Base-by-base conservation (phyloP, 225 moss, liverwort and hornwort species). In the Lunularia cruciata region DNA sequence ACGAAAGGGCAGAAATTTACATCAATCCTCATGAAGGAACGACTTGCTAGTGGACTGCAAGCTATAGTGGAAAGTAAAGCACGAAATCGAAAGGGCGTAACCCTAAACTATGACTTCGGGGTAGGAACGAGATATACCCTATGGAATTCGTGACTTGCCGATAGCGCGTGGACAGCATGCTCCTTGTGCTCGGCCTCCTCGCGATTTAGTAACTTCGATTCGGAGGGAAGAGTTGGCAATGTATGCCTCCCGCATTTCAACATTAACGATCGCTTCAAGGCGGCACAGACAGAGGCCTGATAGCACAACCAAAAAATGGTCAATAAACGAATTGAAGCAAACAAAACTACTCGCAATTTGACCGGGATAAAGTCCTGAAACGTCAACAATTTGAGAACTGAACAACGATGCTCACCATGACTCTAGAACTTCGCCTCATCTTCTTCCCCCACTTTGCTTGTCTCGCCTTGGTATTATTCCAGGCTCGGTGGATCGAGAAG, bases 381-480 rank as follows among this genome's bases (percentile, higher is more conserved):
- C 4, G 0, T 51, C 51, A 23, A 18, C 8, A 20, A 5, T 2
- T 20, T 2, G 20, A 0, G 5, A 39, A 66, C 9, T 5, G 3
- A 16, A 9, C 16, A 4, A n/a, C n/a, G n/a, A n/a, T n/a, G n/a
- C 53, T 65, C 33, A 82, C 81, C 81, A 82, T 82, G 31, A 82
- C 70, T 39, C 81, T 73, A 14, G 81, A 82, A 62, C 81, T 82
- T 28, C 74, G 73, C 14, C 76, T 72, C 74, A 82, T 75, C 30
- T 82, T 82, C 28, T 67, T 74, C 20, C 81, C 81, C 81, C 77
- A 82, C 56, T 77, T 82, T 1, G 71, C 74, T 6, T 77, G 81
- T 33, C 77, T 73, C 8, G 81, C 81, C 10, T 77, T 82, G 5
- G 81, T 82, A 4, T 65, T 73, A 47, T 62, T 82, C 77, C 77